Percentiles rank a stretch among this genome's conserved stretches.
Evolutionary conservation across 1,139 yeast genomes (phyloP).

Genomic region (Maudiozyma humilis): DNA sequence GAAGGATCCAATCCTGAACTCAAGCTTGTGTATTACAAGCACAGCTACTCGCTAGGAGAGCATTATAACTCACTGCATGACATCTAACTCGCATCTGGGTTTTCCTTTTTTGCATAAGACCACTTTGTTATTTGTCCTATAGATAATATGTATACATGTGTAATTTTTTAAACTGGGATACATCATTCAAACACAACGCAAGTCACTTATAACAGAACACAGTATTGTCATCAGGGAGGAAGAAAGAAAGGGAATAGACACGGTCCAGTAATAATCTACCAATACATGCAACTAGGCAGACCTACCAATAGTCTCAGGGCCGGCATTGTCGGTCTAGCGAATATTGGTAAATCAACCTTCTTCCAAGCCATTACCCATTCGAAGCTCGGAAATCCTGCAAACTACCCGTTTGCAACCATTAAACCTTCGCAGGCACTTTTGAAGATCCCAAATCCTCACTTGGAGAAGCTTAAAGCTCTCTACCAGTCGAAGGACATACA

Average conservation of each 20-base stretch:
- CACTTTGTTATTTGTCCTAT: background rate
- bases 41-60: conserved; percentile 84
- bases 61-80: conserved; percentile 83
- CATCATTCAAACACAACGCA: too few relatives aligned
- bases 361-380: conserved; percentile 68
- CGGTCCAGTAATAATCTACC: too few relatives aligned
- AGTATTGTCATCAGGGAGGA: too few relatives aligned
- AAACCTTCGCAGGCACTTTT: conserved; percentile 64
- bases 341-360: conserved; percentile 66
- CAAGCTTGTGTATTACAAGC: conserved; percentile 73
- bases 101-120: background rate
- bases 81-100: conserved; percentile 8
- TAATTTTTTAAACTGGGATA: too few relatives aligned
- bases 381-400: conserved; percentile 64
- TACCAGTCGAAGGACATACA: conserved; percentile 46
- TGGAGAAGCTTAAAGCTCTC: conserved; percentile 39
- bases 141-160: too few relatives aligned
- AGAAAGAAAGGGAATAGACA: too few relatives aligned
- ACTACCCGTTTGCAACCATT: conserved; percentile 74
- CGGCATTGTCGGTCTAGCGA: conserved; percentile 67
- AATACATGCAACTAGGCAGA: conserved; percentile 23
- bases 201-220: too few relatives aligned
- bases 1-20: conserved; percentile 43
- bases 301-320: conserved; percentile 28
- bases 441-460: conserved; percentile 44